Percentiles rank a stretch among this genome's conserved stretches.
Conservation (phyloP, 2,329 filamentous ascomycete genomes). For the Cercospora berteroae region DNA sequence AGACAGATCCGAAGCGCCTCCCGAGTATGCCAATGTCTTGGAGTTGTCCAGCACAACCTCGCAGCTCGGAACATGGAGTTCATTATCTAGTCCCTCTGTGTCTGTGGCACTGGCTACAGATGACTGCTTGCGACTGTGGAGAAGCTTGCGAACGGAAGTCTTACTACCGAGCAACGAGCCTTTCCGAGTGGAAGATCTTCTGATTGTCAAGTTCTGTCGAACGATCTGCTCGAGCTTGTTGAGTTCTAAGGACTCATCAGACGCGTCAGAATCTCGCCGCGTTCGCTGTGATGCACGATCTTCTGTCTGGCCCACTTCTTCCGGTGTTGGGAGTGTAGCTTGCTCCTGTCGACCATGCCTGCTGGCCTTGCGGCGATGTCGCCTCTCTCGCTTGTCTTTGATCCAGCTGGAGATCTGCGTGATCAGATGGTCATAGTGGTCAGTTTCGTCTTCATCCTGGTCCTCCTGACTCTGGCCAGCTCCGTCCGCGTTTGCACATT, state of each 20-base stretch:
- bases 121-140: constrained; percentile 40
- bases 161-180: constrained; percentile 25
- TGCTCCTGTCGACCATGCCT: constrained; percentile 12
- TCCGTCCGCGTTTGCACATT: constrained; percentile 17
- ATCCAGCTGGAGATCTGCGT: constrained; percentile 81
- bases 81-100: constrained; percentile 79
- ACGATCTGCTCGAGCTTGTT: constrained; percentile 79
- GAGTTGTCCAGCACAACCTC: constrained; percentile 86
- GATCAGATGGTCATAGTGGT: constrained; percentile 29
- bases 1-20: constrained; percentile 49
- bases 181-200: constrained; percentile 25
- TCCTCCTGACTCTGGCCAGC: constrained; percentile 13
- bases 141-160: constrained; percentile 33
- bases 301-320: background rate
- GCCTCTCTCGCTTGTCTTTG: constrained; percentile 71
- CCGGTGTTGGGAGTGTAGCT: constrained; percentile 4
- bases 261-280: constrained; percentile 24
- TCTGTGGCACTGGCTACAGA: constrained; percentile 62
- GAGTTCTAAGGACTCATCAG: constrained; percentile 53
- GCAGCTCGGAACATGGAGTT: constrained; percentile 77
- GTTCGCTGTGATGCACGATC: background rate
- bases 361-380: constrained; percentile 48
- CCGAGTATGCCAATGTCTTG: constrained; percentile 76
- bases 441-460: constrained; percentile 13
- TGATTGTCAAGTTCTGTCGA: constrained; percentile 54